Evolutionary conservation across 768 basidiomycete species (phyloP).

Genomic region (Mycena amicta): DNA sequence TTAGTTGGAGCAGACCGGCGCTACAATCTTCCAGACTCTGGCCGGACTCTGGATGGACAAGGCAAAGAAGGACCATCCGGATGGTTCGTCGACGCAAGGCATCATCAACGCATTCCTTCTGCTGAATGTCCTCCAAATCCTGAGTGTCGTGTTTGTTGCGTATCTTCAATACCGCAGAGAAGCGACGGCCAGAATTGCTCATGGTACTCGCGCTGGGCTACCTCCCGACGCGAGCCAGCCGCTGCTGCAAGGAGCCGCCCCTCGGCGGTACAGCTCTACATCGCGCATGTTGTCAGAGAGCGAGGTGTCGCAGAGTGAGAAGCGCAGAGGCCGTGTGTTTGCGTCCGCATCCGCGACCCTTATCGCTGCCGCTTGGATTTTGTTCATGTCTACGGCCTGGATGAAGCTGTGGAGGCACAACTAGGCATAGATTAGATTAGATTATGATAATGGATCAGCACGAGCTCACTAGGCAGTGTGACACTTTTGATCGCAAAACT

Average conservation of each 20-base stretch:
- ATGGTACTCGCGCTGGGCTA: constrained; percentile 4
- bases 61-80: constrained; percentile 31
- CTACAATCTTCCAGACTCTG: constrained; percentile 71
- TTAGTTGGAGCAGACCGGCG: constrained; percentile 75
- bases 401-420: constrained; percentile 51
- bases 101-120: constrained; percentile 30
- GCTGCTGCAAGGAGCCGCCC: constrained; percentile 12
- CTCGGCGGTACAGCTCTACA: constrained; percentile 25
- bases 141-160: constrained; percentile 52
- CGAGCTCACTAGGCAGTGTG: neutral
- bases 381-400: constrained; percentile 68
- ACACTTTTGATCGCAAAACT: neutral
- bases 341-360: constrained; percentile 42
- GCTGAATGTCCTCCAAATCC: constrained; percentile 56
- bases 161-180: constrained; percentile 48
- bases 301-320: constrained; percentile 32
- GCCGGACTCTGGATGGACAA: constrained; percentile 70
- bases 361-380: constrained; percentile 58
- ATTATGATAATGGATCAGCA: neutral
- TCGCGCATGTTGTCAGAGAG: constrained; percentile 24
- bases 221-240: constrained; percentile 15
- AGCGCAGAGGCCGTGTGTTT: constrained; percentile 53
- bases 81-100: constrained; percentile 19
- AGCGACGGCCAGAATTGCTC: constrained; percentile 23
- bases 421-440: constrained; percentile 21